Conservation (phyloP, 495 filamentous ascomycete genomes). For the Aspergillus indologenus region DNA sequence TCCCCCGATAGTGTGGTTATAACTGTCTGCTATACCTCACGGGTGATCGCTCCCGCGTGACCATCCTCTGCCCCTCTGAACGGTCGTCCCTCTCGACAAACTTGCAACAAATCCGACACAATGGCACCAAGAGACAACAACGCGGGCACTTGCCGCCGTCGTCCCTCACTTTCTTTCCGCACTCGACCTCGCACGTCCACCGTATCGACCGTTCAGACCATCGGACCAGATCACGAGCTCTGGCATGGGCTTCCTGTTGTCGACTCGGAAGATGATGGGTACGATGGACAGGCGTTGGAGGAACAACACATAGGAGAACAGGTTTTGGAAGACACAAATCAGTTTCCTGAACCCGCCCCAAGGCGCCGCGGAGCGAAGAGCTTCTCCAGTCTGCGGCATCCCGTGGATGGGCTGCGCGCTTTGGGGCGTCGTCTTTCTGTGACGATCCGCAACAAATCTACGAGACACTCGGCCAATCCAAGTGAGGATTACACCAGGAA, state of each 20-base stretch:
- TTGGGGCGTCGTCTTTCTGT: slow-evolving; percentile 46
- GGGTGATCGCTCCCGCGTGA: background rate
- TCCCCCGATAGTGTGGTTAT: slow-evolving; percentile 1
- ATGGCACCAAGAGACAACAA: slow-evolving; percentile 40
- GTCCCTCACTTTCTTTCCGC: slow-evolving; percentile 37
- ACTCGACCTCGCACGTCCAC: slow-evolving; percentile 36
- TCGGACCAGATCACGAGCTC: slow-evolving; percentile 23
- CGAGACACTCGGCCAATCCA: slow-evolving; percentile 29
- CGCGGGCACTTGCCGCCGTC: slow-evolving; percentile 30
- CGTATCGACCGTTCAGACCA: slow-evolving; percentile 21
- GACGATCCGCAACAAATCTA: slow-evolving; percentile 42
- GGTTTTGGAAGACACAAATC: slow-evolving; percentile 37
- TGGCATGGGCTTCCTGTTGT: slow-evolving; percentile 30
- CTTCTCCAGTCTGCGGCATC: slow-evolving; percentile 46
- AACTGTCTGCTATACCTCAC: background rate
- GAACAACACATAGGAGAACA: slow-evolving; percentile 7
- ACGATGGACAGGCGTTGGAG: slow-evolving; percentile 3
- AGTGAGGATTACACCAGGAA: slow-evolving; percentile 17
- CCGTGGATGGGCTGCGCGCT: slow-evolving; percentile 44
- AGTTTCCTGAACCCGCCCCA: slow-evolving; percentile 34
- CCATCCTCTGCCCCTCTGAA: background rate
- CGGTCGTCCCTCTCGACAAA: background rate
- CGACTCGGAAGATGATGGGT: slow-evolving; percentile 27
- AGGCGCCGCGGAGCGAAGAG: slow-evolving; percentile 42
- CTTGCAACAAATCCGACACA: slow-evolving; percentile 3